Conservation (phyloP, 805 yeast genomes). For the Starmerella kuoi region DNA sequence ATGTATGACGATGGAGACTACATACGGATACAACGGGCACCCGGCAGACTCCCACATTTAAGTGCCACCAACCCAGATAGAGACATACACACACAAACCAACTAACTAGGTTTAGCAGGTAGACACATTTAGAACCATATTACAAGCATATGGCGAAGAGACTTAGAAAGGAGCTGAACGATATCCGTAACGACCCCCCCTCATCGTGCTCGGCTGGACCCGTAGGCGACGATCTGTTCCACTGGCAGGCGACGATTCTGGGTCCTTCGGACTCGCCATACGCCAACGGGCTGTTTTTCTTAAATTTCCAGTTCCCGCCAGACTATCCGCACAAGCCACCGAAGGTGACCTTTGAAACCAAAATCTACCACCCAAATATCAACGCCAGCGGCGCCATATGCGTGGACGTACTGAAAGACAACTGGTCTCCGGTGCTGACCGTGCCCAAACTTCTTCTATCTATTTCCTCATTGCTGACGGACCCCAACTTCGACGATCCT, state of each 20-base stretch:
- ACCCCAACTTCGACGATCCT: conserved; percentile 98
- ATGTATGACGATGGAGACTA: too few relatives aligned
- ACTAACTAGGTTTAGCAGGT: too few relatives aligned
- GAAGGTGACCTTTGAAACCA: conserved; percentile 80
- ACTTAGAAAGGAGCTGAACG: conserved; percentile 89
- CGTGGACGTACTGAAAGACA: conserved; percentile 91
- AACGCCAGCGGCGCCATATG: conserved; percentile 93
- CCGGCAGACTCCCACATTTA: too few relatives aligned
- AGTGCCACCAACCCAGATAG: too few relatives aligned
- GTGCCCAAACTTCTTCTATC: conserved; percentile 90
- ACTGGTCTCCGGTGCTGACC: conserved; percentile 98
- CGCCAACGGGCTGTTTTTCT: conserved; percentile 88
- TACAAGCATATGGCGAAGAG: conserved; percentile 72
- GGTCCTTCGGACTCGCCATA: conserved; percentile 91
- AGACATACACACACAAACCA: too few relatives aligned
- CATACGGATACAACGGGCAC: too few relatives aligned
- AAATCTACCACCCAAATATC: conserved; percentile 95
- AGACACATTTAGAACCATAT: too few relatives aligned
- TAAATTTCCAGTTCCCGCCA: conserved; percentile 94
- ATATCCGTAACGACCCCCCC: conserved; percentile 96
- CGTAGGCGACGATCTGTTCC: conserved; percentile 92
- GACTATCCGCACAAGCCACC: conserved; percentile 99
- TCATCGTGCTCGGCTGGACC: conserved; percentile 99
- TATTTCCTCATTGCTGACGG: conserved; percentile 89
- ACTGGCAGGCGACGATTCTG: conserved; percentile 99